Conservation (phyloP, 441 rosid genomes). For the Capsella rubella region DNA sequence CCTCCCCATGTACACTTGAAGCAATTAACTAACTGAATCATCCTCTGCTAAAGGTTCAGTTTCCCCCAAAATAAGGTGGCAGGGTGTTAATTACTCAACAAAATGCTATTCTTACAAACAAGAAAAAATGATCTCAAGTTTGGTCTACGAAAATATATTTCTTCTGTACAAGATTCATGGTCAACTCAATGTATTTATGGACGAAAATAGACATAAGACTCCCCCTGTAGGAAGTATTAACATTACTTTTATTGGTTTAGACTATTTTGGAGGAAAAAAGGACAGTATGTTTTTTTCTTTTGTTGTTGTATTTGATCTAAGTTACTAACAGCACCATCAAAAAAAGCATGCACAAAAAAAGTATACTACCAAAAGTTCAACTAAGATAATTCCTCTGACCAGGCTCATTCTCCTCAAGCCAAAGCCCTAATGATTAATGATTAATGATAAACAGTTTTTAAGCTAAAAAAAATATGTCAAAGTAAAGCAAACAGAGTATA, state of each 20-base stretch:
- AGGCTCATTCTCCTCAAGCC: background rate
- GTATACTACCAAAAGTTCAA: conserved; percentile 5
- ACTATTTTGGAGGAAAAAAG: background rate
- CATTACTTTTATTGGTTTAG: conserved; percentile 5
- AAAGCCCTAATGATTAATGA: conserved; percentile 9
- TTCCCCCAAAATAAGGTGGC: background rate
- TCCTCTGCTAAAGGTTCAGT: background rate
- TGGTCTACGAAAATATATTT: background rate
- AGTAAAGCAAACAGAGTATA: conserved; percentile 1
- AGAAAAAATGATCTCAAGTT: background rate
- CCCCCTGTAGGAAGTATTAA: background rate
- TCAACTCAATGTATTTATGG: background rate
- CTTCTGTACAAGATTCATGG: conserved; percentile 8
- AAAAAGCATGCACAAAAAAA: background rate
- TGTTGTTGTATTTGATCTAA: background rate
- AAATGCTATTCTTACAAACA: background rate
- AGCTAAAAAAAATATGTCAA: background rate
- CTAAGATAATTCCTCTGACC: background rate
- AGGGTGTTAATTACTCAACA: conserved; percentile 4
- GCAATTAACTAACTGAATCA: background rate
- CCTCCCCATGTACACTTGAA: background rate
- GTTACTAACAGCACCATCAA: conserved; percentile 1
- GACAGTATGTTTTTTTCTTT: background rate
- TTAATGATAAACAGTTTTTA: background rate
- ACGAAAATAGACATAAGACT: background rate